A percentile compares a stretch with the other conserved stretches of the same genome.
Conservation (phyloP, 192 early-diverging fungal genomes). For the Linnemannia hyalina region DNA sequence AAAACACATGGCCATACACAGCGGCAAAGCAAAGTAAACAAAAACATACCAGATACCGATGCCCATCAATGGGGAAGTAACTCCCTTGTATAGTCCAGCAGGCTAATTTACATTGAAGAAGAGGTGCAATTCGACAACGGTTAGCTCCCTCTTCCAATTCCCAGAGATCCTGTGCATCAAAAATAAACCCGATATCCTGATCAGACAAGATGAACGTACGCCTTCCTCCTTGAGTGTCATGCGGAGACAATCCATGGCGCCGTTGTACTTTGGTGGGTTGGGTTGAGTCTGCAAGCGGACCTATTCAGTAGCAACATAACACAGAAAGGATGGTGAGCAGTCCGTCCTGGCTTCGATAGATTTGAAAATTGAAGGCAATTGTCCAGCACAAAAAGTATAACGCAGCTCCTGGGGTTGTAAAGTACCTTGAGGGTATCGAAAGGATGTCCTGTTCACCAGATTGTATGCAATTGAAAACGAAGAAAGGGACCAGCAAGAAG, state of each 20-base stretch:
- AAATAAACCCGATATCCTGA: neutral
- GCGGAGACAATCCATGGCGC: constrained; percentile 70
- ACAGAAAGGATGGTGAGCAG: neutral
- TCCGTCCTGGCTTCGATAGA: neutral
- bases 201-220: constrained; percentile 52
- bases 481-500: neutral
- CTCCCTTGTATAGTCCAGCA: constrained; percentile 77
- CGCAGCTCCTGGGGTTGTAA: neutral
- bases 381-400: neutral
- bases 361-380: neutral
- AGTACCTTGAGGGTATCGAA: constrained; percentile 73
- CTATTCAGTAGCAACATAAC: neutral
- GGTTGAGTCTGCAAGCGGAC: constrained; percentile 78
- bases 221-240: constrained; percentile 68
- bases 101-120: constrained; percentile 43
- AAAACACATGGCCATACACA: neutral
- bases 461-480: neutral
- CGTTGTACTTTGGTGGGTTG: constrained; percentile 68
- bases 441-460: constrained; percentile 63
- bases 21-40: neutral
- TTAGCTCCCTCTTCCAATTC: neutral
- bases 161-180: neutral
- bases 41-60: constrained; percentile 76
- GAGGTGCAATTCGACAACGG: neutral
- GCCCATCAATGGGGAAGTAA: constrained; percentile 75